Conservation (phyloP, 257 asterid genomes). For the Fraxinus pennsylvanica region DNA sequence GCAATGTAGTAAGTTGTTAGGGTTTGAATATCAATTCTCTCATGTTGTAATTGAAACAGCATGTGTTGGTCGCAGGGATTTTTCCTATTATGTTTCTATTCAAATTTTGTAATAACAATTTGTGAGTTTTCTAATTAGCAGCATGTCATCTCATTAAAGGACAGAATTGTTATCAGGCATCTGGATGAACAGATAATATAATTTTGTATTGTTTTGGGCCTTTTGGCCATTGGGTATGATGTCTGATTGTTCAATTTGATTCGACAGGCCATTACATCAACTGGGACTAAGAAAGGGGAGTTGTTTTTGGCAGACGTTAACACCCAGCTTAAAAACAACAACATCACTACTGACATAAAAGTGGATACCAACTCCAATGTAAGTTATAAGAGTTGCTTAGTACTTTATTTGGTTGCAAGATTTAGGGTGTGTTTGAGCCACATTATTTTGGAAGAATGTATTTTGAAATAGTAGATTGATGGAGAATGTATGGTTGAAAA, state of each 20-base stretch:
- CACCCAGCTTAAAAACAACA: slow-evolving; percentile 72
- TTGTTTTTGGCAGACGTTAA: slow-evolving; percentile 61
- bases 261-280: slow-evolving; percentile 66
- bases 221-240: slow-evolving; percentile 4
- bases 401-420: background rate
- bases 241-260: slow-evolving; percentile 7
- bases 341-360: slow-evolving; percentile 74
- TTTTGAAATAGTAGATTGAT: no score
- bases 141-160: background rate
- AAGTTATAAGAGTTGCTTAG: slow-evolving; percentile 24
- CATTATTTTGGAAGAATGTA: no score
- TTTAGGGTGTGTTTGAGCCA: no score
- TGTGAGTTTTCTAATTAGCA: background rate
- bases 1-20: background rate
- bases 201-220: slow-evolving; percentile 7
- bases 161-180: background rate
- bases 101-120: background rate
- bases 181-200: slow-evolving; percentile 9
- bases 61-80: background rate
- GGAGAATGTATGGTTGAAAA: no score
- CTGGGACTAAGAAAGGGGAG: slow-evolving; percentile 74
- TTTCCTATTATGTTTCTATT: background rate
- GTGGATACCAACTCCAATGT: slow-evolving; percentile 74
- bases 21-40: background rate
- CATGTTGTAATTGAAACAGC: background rate